Base-by-base conservation (phyloP, 2,329 filamentous ascomycete genomes). In the Ramularia endophylla region DNA sequence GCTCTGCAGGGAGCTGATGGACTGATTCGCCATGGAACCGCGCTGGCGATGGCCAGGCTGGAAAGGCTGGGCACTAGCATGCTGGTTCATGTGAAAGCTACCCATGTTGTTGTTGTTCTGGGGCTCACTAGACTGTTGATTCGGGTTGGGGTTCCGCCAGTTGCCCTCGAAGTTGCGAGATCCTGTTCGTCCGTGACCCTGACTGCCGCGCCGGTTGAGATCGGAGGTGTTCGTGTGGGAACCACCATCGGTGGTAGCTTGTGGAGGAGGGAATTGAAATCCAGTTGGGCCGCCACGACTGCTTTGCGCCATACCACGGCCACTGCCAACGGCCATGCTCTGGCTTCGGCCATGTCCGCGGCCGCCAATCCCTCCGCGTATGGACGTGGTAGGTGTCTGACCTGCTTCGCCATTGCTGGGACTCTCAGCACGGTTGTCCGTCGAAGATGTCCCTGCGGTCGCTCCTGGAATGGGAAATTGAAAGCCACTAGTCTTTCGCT, bases 111-210 rank as follows among this genome's bases (percentile, higher is more conserved):
- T 63, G 13, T 44, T 37, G 43, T 60, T 47, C 50, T 70, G 67
- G 47, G 61, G 64, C 37, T 71, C 66, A 44, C 65, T 63, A 27
- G 72, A 46, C 5, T 45, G 69, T 40, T 62, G 60, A 40, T 70
- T 67, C 45, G 65, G 68, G 54, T 77, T 77, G 54, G 85, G 89
- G 59, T 88, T 94, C 57, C 92, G 85, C 92, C 92, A 98, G 68
- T 98, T 98, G 57, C 89, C 83, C 54, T 98, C 92, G 60, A 97
- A 97, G 68, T 97, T 98, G 50, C 92, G 81, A 17, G 92, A 98
- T 8, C 79, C 79, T 22, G 82, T 83, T 48, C 92, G 80, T 50
- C 78, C 82, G 63, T 98, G 92, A 42, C 87, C 83, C 52, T 79
- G 76, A 56, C 84, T 85, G 55, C 83, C 81, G 54, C 87, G 85